Evolutionary conservation across 2,329 filamentous ascomycete genomes (phyloP), one percentile per base, ranked within the genome.

Genomic region (Sporothrix phasma): DNA sequence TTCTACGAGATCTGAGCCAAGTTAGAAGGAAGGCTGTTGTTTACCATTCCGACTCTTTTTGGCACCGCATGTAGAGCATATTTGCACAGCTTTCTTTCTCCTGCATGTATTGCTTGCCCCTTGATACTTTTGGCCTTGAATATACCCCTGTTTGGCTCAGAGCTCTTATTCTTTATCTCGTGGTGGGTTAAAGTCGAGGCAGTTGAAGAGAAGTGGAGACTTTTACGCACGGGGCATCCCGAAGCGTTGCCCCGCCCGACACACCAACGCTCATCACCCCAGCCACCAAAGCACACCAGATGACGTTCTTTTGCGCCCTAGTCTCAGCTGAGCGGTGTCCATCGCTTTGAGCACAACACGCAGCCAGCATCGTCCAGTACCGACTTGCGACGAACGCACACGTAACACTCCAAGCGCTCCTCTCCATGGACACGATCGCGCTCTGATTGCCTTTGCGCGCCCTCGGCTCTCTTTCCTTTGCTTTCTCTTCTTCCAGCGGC

Each of bases 1-100:
- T 97, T 88, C 76, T 97, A 95, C 77, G 90, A 93, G 74, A 81
- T 89, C 49, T 89, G 24, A 15, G 8, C n/a, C 34, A 45, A 3
- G 47, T 29, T 22, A 46, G 3, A 24, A 4, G 19, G 17, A n/a
- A 37, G 22, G 26, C 10, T 15, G 34, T 37, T 13, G 41, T 34
- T 46, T 54, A 29, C 17, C 19, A 5, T 7, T 43, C 2, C 41
- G 3, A 29, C 6, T 17, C 1, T 24, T 43, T 37, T 37, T 37
- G 6, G 31, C 22, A 26, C 11, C 8, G 7, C 54, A 29, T 58
- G 19, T 43, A 8, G 15, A n/a, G 34, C 11, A 7, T 39, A n/a
- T 15, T 22, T 31, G 13, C 31, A 56, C 15, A 24, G 51, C 31
- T 39, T 39, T 4, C 5, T 17, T 56, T 56, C 31, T 39, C 31